Base-by-base conservation (phyloP, 768 basidiomycete species). In the Auriscalpium vulgare region DNA sequence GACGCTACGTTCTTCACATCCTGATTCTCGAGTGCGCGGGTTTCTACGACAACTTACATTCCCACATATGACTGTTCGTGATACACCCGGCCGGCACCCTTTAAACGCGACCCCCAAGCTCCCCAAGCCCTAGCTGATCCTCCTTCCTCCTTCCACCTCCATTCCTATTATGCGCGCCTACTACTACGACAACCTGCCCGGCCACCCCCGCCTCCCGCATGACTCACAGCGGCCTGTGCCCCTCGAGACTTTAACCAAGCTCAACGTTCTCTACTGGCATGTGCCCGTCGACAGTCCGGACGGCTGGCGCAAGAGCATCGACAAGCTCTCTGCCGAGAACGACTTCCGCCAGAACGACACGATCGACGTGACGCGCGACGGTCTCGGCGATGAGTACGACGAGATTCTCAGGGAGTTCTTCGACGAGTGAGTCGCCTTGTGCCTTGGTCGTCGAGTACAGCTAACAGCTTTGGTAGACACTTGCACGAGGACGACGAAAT, bases 401-500 rank as follows among this genome's bases (percentile, higher is more conserved):
- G 65, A 75, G 43, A 92, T 88, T 71, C 80, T 94, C 65, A 87
- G 88, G 67, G 76, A 67, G 1, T 94, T 94, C 71, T 95, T 88
- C 63, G 75, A 85, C 54, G 91, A 93, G 88, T 90, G 63, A 58
- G 63, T 61, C 35, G 29, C 21, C 37, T 14, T 10, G 8, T 37
- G 17, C 11, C n/a, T 36, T 16, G 51, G 7, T 11, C 23, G 13
- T n/a, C 37, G 51, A 11, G 17, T 10, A 14, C 21, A 21, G 19
- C 19, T 4, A 13, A 9, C 9, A 34, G 13, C 34, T 49, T 23
- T 0, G 29, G 10, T 59, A 90, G 89, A 63, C 92, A 95, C 65
- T 79, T 97, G 75, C 94, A 95, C 63, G 91, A 97, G 68, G 94
- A 97, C 63, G 92, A 95, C 66, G 94, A 97, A 70, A 94, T 95